Evolutionary conservation across 192 early-diverging fungal species (phyloP), one percentile per base, ranked within the genome.

Genomic region (Backusella liffmaniae): DNA sequence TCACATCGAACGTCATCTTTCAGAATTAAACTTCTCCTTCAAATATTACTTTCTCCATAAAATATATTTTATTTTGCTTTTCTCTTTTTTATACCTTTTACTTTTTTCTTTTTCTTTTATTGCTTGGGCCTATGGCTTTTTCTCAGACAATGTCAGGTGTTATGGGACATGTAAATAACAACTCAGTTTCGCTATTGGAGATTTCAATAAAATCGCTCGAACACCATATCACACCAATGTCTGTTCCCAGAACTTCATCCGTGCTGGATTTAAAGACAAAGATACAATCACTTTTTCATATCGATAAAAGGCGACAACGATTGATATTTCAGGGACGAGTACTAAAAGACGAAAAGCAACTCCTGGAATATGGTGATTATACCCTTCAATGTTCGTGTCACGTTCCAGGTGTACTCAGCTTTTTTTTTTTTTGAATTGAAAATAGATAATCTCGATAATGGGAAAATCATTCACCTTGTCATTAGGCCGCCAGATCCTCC

Each of bases 301-400:
- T 56, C n/a, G 53, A 56, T 56, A 56, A 56, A 56, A 56, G 53
- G n/a, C 18, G 53, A 56, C 53, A 56, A 56, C 53, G 53, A 21
- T 56, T 56, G 53, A 56, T 56, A 56, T 56, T 56, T 56, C 53
- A 56, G 53, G 53, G 53, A 56, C 53, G 53, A 56, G 53, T 56
- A 21, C n/a, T 56, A 9, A 56, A 56, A 56, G 53, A 56, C 8
- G 53, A 56, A 56, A 56, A 56, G 53, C n/a, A 10, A n/a, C 53
- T 56, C 53, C 53, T 56, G 8, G 53, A 56, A 56, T 56, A 56
- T 56, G 53, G 53, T 56, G 9, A 56, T 21, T 56, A 44, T 10
- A 56, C 21, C 18, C 8, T 53, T 53, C 16, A 21, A 8, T n/a
- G 8, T 8, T 56, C 21, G 51, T 56, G 51, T 56, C 51, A 56